phyloP scores from a whole-genome alignment of 1,139 yeast genomes.

The Pichia sp. region DNA sequence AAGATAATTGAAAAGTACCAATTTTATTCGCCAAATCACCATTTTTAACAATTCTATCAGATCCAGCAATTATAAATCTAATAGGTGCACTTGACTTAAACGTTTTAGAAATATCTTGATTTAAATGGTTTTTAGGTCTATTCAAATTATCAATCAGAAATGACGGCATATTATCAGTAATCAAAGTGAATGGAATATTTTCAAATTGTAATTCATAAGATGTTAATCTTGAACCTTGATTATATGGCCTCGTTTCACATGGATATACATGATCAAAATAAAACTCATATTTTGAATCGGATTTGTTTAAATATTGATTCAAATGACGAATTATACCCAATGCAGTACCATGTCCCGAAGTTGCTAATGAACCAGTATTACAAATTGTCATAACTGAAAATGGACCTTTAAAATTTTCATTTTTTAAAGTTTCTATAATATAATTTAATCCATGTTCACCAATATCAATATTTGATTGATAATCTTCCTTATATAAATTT shows the following conservation, averaged over 20 bases:
- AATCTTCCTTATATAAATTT: slow-evolving; percentile 64
- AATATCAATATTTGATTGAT: slow-evolving; percentile 64
- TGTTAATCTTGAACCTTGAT: slow-evolving; percentile 91
- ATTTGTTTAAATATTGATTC: slow-evolving; percentile 29
- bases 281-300: slow-evolving; percentile 28
- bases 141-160: slow-evolving; percentile 46
- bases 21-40: slow-evolving; percentile 97
- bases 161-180: slow-evolving; percentile 90
- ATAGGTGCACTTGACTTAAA: slow-evolving; percentile 46
- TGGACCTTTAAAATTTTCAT: slow-evolving; percentile 52
- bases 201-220: slow-evolving; percentile 87
- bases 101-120: slow-evolving; percentile 10
- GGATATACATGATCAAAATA: slow-evolving; percentile 66
- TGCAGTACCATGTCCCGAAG: slow-evolving; percentile 97
- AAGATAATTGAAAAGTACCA: slow-evolving; percentile 88
- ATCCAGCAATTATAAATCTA: slow-evolving; percentile 90
- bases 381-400: slow-evolving; percentile 82
- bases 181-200: slow-evolving; percentile 75
- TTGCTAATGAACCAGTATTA: slow-evolving; percentile 86
- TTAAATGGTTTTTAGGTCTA: slow-evolving; percentile 17
- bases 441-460: slow-evolving; percentile 80
- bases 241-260: slow-evolving; percentile 92
- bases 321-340: slow-evolving; percentile 82
- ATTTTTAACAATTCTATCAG: slow-evolving; percentile 86
- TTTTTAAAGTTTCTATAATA: slow-evolving; percentile 41